Evolutionary conservation across 2,329 filamentous ascomycete species (phyloP).

Genomic region (Hypoxylon sp.): DNA sequence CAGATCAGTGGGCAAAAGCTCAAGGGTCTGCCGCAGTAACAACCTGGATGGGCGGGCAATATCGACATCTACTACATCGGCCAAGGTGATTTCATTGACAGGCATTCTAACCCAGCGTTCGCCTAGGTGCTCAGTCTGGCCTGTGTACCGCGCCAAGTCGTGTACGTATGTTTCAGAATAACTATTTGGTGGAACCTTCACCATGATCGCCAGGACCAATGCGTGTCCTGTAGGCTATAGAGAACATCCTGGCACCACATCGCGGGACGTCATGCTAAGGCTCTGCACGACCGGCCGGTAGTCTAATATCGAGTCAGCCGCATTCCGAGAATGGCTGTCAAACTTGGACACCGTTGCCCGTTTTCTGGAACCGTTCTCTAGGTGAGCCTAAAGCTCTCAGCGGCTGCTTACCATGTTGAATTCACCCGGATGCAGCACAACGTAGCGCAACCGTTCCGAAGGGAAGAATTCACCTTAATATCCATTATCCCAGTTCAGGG

Average conservation of each 20-base stretch:
- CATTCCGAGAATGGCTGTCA: constrained; percentile 38
- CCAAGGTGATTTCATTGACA: constrained; percentile 35
- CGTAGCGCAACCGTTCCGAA: constrained; percentile 29
- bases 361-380: constrained; percentile 42
- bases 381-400: constrained; percentile 34
- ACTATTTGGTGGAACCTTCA: constrained; percentile 41
- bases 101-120: constrained; percentile 33
- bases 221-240: constrained; percentile 41
- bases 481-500: constrained; percentile 32
- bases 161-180: constrained; percentile 51
- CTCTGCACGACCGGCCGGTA: constrained; percentile 40
- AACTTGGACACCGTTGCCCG: constrained; percentile 31
- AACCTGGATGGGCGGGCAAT: constrained; percentile 44
- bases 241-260: constrained; percentile 38
- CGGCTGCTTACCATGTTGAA: constrained; percentile 22
- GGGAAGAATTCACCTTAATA: constrained; percentile 37
- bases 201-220: constrained; percentile 47
- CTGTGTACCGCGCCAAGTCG: constrained; percentile 44
- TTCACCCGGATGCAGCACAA: constrained; percentile 40
- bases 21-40: constrained; percentile 31
- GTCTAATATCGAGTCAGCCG: constrained; percentile 46
- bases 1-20: constrained; percentile 40
- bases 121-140: constrained; percentile 39
- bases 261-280: constrained; percentile 39
- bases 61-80: constrained; percentile 38